Conservation (phyloP, 441 rosid genomes). For the Pelargonium citronellum region DNA sequence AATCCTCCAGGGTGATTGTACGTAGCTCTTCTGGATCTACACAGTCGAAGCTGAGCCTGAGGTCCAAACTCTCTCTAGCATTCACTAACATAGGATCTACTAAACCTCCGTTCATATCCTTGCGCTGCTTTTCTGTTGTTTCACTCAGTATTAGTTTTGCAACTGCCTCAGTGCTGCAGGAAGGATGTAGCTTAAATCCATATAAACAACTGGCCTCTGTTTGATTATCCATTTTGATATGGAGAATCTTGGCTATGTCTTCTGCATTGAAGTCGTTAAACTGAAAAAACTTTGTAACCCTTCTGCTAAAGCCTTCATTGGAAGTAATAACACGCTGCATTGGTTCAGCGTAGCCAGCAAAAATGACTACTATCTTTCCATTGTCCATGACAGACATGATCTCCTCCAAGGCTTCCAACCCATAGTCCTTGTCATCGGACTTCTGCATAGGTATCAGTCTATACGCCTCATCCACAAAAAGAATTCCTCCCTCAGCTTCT, state of each 20-base stretch:
- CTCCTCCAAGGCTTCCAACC: conserved; percentile 91
- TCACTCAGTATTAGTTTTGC: conserved; percentile 51
- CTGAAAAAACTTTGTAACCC: conserved; percentile 88
- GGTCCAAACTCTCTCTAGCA: conserved; percentile 84
- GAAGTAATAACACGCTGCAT: conserved; percentile 91
- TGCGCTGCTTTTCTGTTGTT: conserved; percentile 45
- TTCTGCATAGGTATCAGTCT: conserved; percentile 87
- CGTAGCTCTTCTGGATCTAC: conserved; percentile 50
- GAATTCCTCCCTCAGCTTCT: conserved; percentile 95
- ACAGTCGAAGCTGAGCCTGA: conserved; percentile 63
- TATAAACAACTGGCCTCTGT: conserved; percentile 52
- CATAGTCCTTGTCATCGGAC: conserved; percentile 91
- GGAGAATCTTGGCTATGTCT: conserved; percentile 70
- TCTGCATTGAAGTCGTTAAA: conserved; percentile 65
- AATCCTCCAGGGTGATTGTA: conserved; percentile 65
- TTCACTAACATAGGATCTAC: conserved; percentile 73
- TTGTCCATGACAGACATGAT: conserved; percentile 95
- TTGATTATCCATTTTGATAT: conserved; percentile 76
- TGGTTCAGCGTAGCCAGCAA: conserved; percentile 90
- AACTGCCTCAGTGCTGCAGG: conserved; percentile 56
- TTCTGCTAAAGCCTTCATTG: conserved; percentile 93
- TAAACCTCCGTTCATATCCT: conserved; percentile 46
- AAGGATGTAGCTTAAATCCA: conserved; percentile 60
- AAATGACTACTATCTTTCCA: conserved; percentile 81
- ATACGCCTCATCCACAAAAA: conserved; percentile 94